Percentiles rank a stretch among this genome's conserved stretches.
phyloP scores from a whole-genome alignment of 768 basidiomycete genomes.

The Thelephora aurantiotincta region DNA sequence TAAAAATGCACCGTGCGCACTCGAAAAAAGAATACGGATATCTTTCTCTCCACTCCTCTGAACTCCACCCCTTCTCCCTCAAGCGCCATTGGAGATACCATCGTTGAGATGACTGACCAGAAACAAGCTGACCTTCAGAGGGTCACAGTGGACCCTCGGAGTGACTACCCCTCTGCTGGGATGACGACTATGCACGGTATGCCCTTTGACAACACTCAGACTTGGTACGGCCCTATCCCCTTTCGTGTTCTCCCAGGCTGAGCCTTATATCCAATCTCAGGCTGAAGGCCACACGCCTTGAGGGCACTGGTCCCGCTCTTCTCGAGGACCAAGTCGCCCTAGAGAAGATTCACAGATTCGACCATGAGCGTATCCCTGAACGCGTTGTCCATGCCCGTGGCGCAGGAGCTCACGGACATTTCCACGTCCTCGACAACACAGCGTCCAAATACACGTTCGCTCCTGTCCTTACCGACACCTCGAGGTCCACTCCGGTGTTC shows the following conservation, averaged over 20 bases:
- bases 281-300: conserved; percentile 36
- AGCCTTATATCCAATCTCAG: conserved; percentile 18
- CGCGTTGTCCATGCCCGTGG: conserved; percentile 66
- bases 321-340: conserved; percentile 69
- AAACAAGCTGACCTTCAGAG: conserved; percentile 15
- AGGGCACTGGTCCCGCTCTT: conserved; percentile 48
- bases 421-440: conserved; percentile 48
- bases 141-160: conserved; percentile 19
- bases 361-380: conserved; percentile 85
- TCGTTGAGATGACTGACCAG: background rate
- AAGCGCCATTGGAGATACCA: background rate
- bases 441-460: conserved; percentile 64
- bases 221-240: conserved; percentile 34
- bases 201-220: conserved; percentile 45
- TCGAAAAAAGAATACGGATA: no score
- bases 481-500: conserved; percentile 62
- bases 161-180: conserved; percentile 9
- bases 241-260: background rate
- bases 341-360: conserved; percentile 68
- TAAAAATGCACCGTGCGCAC: no score
- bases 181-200: conserved; percentile 54
- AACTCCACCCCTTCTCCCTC: background rate
- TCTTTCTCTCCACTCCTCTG: no score
- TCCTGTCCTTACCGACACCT: conserved; percentile 56
- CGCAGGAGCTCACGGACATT: conserved; percentile 71